Base-by-base conservation (phyloP, 2,329 filamentous ascomycete genomes). In the Furcasterigmium sp. region DNA sequence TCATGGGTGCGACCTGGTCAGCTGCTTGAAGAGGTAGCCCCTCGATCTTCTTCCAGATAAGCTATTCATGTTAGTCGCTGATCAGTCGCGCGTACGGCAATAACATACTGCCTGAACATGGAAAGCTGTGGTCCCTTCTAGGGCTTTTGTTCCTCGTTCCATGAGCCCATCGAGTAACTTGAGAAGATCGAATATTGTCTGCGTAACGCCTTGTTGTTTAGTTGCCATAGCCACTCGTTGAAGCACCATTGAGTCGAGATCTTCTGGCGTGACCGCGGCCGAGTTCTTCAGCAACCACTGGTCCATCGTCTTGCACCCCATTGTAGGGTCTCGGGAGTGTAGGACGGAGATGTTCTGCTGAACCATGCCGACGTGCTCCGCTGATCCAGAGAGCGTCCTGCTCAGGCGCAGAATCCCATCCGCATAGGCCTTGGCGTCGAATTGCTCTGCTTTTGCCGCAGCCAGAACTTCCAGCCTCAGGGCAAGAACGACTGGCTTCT, bases 41-140 rank as follows among this genome's bases (percentile, higher is more conserved):
- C 41, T 90, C 85, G n/a, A 87, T 70, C 20, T 74, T 77, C 62
- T 89, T 93, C 89, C 90, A 96, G 4, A 95, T 65, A 4, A 95
- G 61, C 85, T 91, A 10, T n/a, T n/a, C n/a, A n/a, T n/a, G n/a
- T n/a, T n/a, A n/a, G n/a, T n/a, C n/a, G n/a, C n/a, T 6, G 17
- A 17, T 35, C 32, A 35, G 32, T 14, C 18, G 28, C 14, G 11
- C 8, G 2, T 13, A 21, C 25, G 18, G 7, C 11, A 11, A 26
- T 26, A 14, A 60, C 75, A 52, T 56, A 85, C 81, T 26, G 80
- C 85, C 52, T 87, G 84, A 7, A 78, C 76, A 26, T 84, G 82
- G 48, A 81, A 78, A 11, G 85, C 80, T 6, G 81, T 80, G 48
- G 78, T 73, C 5, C 76, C 62, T 18, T 75, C 69, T 5, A 94